Conservation (phyloP, 495 filamentous ascomycete species). For the Beverwykella pulmonaria region DNA sequence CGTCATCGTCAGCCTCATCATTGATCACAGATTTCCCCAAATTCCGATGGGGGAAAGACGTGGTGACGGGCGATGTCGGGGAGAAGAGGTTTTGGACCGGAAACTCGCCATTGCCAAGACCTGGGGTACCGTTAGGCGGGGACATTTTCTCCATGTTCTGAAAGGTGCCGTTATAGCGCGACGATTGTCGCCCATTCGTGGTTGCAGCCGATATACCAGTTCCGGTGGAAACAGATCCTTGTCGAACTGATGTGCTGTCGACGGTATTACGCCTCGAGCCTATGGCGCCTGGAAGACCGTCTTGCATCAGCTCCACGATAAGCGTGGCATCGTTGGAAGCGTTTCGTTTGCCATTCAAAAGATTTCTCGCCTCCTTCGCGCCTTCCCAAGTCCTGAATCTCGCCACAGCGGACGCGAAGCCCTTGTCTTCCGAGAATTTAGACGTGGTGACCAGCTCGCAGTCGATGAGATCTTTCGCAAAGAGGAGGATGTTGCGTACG, state of each 20-base stretch:
- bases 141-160: constrained; percentile 73
- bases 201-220: constrained; percentile 58
- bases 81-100: constrained; percentile 71
- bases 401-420: constrained; percentile 73
- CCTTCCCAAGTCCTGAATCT: constrained; percentile 70
- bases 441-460: constrained; percentile 67
- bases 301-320: constrained; percentile 71
- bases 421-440: constrained; percentile 69
- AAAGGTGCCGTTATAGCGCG: constrained; percentile 78
- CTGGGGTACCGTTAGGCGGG: constrained; percentile 59
- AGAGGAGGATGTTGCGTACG: constrained; percentile 79
- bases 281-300: constrained; percentile 40
- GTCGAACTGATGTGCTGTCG: constrained; percentile 58
- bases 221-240: constrained; percentile 58
- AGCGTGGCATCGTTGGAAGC: constrained; percentile 73
- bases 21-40: constrained; percentile 85
- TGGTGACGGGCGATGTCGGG: constrained; percentile 80
- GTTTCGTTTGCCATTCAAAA: constrained; percentile 80
- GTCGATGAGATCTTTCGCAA: constrained; percentile 78
- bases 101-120: constrained; percentile 61
- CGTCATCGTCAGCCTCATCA: constrained; percentile 80
- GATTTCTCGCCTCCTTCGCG: constrained; percentile 74
- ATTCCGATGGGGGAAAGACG: constrained; percentile 69
- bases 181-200: constrained; percentile 65
- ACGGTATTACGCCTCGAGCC: constrained; percentile 61